phyloP scores from a whole-genome alignment of 2,329 filamentous ascomycete genomes.

The Fusarium clavum region DNA sequence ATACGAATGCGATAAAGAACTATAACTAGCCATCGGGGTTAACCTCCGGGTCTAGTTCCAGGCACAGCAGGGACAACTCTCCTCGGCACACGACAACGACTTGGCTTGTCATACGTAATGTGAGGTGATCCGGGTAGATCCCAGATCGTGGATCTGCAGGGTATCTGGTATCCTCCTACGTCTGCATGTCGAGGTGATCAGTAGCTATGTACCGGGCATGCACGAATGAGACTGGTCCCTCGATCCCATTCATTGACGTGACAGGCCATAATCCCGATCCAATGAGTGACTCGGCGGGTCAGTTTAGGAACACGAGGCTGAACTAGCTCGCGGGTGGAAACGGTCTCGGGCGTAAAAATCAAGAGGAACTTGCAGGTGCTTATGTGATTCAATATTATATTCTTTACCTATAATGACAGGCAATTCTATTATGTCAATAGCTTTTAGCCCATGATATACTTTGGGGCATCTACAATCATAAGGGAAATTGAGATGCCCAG shows the following conservation, averaged over 20 bases:
- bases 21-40: not conserved
- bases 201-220: not conserved
- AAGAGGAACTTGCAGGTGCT: not conserved
- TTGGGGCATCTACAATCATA: not conserved
- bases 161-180: not conserved
- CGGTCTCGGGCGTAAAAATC: not conserved
- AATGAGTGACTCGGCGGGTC: not conserved
- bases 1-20: not conserved
- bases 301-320: not conserved
- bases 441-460: not conserved
- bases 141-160: not conserved
- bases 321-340: not conserved
- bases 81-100: not conserved
- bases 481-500: not conserved
- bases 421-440: not conserved
- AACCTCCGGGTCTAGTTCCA: not conserved
- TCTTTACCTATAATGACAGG: not conserved
- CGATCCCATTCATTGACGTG: not conserved
- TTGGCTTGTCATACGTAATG: constrained; percentile 6
- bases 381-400: constrained; percentile 1
- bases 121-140: not conserved
- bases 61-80: not conserved
- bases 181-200: not conserved
- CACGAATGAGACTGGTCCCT: not conserved
- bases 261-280: not conserved